Evolutionary conservation across 768 basidiomycete species (phyloP).

Genomic region (Strobilomyces dryophilus): DNA sequence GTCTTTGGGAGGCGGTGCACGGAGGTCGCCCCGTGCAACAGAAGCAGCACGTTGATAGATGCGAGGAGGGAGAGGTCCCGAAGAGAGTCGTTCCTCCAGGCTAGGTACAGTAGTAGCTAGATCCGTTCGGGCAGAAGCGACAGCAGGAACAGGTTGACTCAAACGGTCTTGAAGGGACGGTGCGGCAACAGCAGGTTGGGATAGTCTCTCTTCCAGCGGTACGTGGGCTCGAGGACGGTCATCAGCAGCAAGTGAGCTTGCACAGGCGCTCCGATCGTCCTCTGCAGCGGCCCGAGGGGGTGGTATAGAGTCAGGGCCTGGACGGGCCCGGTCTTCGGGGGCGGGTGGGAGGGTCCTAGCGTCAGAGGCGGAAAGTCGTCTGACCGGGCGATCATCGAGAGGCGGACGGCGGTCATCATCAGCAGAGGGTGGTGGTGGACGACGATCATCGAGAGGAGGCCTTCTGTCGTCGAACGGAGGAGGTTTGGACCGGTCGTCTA

Average conservation of each 20-base stretch:
- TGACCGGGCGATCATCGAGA: conserved; percentile 32
- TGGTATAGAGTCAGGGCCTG: conserved; percentile 17
- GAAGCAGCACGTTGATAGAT: conserved; percentile 22
- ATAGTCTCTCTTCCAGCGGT: conserved; percentile 39
- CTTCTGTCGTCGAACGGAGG: conserved; percentile 31
- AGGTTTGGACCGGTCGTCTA: conserved; percentile 24
- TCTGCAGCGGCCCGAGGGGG: conserved; percentile 13
- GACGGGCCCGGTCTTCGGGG: conserved; percentile 21
- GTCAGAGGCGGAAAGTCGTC: conserved; percentile 24
- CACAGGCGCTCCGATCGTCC: conserved; percentile 28
- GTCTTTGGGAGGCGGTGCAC: conserved; percentile 27
- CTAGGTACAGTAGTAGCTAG: conserved; percentile 29
- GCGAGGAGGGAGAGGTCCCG: conserved; percentile 26
- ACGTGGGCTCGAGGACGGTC: conserved; percentile 25
- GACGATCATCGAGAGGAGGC: conserved; percentile 29
- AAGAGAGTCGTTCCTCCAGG: conserved; percentile 41
- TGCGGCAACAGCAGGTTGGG: conserved; percentile 25
- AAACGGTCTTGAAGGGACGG: conserved; percentile 38
- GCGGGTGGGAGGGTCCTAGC: conserved; percentile 9
- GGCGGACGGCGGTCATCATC: conserved; percentile 23
- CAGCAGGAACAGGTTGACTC: conserved; percentile 27
- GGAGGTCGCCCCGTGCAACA: conserved; percentile 34
- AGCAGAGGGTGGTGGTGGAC: conserved; percentile 5
- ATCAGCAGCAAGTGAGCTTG: conserved; percentile 17
- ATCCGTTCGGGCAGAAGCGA: conserved; percentile 18